These are phyloP conservation scores for Lupinus albus DNA, from an alignment of 306 rosid species.

Conservation along the genomic window DNA sequence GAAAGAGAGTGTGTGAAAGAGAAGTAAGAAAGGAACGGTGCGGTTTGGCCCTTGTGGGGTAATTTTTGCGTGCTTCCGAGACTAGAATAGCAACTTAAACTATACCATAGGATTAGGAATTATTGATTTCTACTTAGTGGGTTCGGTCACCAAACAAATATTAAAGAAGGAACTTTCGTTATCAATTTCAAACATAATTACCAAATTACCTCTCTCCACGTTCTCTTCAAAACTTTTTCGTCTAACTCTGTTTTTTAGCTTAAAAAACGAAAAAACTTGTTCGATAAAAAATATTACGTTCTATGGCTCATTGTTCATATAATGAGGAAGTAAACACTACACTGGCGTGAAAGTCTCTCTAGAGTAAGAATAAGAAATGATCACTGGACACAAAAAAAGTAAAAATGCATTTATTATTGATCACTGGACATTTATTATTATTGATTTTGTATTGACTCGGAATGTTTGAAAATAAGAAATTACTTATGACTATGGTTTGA, in stretches of 20 bases:
- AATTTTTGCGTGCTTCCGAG: background rate
- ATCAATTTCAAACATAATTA: conserved; percentile 4
- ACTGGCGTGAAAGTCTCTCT: background rate
- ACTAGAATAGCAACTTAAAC: background rate
- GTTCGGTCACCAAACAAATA: conserved; percentile 23
- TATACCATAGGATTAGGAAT: background rate
- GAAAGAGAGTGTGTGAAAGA: background rate
- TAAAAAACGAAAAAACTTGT: too few species aligned
- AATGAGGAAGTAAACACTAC: background rate
- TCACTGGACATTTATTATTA: too few species aligned
- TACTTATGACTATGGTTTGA: too few species aligned
- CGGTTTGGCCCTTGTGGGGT: background rate
- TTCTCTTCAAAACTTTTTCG: background rate
- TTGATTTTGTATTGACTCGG: too few species aligned
- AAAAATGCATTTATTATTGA: background rate
- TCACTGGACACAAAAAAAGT: background rate
- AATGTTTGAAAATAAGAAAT: too few species aligned
- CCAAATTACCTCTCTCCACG: conserved; percentile 30
- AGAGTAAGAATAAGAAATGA: background rate
- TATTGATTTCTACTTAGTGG: background rate
- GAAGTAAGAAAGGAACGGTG: too few species aligned
- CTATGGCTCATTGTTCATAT: background rate
- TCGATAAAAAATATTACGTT: background rate
- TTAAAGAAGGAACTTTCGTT: background rate
- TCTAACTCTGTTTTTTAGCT: too few species aligned